Base-by-base conservation (phyloP, 2,329 filamentous ascomycete species). In the Corynespora cassiicola region DNA sequence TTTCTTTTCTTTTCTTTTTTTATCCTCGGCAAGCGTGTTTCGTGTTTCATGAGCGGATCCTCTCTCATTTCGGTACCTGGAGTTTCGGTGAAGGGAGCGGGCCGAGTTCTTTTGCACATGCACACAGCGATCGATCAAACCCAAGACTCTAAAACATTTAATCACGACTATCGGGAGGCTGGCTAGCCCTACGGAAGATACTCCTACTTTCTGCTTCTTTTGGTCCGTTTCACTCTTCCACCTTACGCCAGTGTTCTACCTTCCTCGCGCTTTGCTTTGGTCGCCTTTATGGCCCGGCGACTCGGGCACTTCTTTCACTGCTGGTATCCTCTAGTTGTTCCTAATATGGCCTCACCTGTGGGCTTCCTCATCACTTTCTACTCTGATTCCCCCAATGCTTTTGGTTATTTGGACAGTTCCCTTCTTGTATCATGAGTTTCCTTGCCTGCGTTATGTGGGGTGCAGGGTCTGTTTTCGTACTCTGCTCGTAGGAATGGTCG, bases 361-460 rank as follows among this genome's bases (percentile, higher is more conserved):
- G n/a, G n/a, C n/a, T n/a, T n/a, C n/a, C n/a, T n/a, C n/a, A n/a
- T n/a, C n/a, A n/a, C n/a, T n/a, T n/a, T n/a, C n/a, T n/a, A n/a
- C n/a, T 20, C 8, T 42, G 39, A 42, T 42, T 42, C 39, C 39
- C 39, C 34, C 15, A 18, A 20, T 35, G 26, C 21, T 16, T 18
- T 30, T 42, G 19, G 18, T 31, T 25, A 32, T 36, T 9, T 18
- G 25, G 25, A 19, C 19, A 36, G 12, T 17, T 26, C 14, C 15
- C 22, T 40, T 42, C 42, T 45, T 49, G 42, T 49, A 45, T 43
- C 34, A 49, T 49, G 42, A 35, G 36, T 30, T 39, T 19, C 22
- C 20, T 28, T 21, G 22, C 30, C 35, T 36, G 31, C 7, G 31
- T 39, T 16, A 26, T 29, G 22, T 21, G 17, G 4, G 6, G 19